These are phyloP conservation scores for Suhomyces faveliae DNA, from an alignment of 805 yeast genomes.

Conservation along the genomic window DNA sequence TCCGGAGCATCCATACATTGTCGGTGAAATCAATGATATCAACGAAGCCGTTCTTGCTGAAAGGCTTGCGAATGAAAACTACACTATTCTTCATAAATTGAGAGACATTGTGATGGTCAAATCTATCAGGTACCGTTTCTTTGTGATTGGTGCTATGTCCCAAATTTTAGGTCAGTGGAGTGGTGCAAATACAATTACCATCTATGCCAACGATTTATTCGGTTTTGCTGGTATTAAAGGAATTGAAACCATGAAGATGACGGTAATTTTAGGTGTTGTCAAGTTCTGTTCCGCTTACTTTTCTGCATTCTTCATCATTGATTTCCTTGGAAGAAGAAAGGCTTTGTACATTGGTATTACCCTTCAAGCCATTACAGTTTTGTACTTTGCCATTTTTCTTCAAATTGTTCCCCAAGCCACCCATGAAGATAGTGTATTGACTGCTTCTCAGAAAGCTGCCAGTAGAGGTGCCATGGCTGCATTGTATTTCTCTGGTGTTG, in stretches of 20 bases:
- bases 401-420: slow-evolving; percentile 45
- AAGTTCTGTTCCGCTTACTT: slow-evolving; percentile 49
- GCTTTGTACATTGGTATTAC: slow-evolving; percentile 50
- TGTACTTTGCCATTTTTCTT: slow-evolving; percentile 49
- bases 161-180: slow-evolving; percentile 59
- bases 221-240: slow-evolving; percentile 47
- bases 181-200: slow-evolving; percentile 57
- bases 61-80: slow-evolving; percentile 20
- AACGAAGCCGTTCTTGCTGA: slow-evolving; percentile 46
- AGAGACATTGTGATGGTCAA: slow-evolving; percentile 36
- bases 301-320: slow-evolving; percentile 54
- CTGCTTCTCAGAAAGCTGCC: slow-evolving; percentile 34
- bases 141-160: slow-evolving; percentile 38
- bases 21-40: slow-evolving; percentile 51
- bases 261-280: slow-evolving; percentile 54
- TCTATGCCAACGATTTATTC: slow-evolving; percentile 52
- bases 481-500: slow-evolving; percentile 49
- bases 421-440: slow-evolving; percentile 24
- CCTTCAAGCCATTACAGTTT: slow-evolving; percentile 41
- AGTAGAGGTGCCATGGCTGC: slow-evolving; percentile 51
- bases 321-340: slow-evolving; percentile 50
- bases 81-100: slow-evolving; percentile 15
- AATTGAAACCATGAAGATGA: slow-evolving; percentile 42
- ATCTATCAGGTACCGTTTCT: slow-evolving; percentile 46
- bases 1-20: slow-evolving; percentile 47